These are phyloP conservation scores for Penicillium sp. DNA, from an alignment of 2,329 filamentous ascomycete genomes.

Conservation along the genomic window DNA sequence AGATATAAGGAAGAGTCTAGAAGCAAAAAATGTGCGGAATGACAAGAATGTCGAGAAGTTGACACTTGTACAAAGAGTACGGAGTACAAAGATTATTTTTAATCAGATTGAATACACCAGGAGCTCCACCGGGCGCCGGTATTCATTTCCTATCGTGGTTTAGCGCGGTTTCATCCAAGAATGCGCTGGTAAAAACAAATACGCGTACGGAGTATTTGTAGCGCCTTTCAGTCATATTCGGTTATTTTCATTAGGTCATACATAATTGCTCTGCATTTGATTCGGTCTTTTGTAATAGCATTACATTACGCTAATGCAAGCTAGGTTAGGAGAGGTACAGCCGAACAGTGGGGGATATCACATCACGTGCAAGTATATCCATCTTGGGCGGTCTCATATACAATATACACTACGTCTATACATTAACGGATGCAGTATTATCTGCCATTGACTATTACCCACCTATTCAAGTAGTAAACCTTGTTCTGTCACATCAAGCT, in stretches of 20 bases:
- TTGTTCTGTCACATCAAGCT: background rate
- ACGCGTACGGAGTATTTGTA: background rate
- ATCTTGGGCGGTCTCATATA: too few relatives aligned
- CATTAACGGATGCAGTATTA: background rate
- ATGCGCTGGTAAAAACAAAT: background rate
- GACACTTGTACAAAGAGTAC: background rate
- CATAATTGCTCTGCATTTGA: background rate
- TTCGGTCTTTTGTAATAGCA: background rate
- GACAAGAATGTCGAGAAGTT: background rate
- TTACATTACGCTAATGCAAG: background rate
- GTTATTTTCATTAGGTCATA: background rate
- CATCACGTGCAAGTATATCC: too few relatives aligned
- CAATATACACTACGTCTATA: too few relatives aligned
- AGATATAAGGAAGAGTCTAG: background rate
- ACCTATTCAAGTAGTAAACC: background rate
- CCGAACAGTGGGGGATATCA: too few relatives aligned
- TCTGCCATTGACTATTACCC: background rate
- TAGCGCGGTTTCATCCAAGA: background rate
- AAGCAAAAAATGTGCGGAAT: background rate
- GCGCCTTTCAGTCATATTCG: background rate
- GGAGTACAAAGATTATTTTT: background rate
- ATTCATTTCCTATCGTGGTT: background rate
- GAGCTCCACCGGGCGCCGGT: background rate
- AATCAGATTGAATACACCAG: conserved; percentile 1
- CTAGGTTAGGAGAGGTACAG: background rate